phyloP scores from a whole-genome alignment of 306 rosid genomes.

The Mimosa bimucronata region DNA sequence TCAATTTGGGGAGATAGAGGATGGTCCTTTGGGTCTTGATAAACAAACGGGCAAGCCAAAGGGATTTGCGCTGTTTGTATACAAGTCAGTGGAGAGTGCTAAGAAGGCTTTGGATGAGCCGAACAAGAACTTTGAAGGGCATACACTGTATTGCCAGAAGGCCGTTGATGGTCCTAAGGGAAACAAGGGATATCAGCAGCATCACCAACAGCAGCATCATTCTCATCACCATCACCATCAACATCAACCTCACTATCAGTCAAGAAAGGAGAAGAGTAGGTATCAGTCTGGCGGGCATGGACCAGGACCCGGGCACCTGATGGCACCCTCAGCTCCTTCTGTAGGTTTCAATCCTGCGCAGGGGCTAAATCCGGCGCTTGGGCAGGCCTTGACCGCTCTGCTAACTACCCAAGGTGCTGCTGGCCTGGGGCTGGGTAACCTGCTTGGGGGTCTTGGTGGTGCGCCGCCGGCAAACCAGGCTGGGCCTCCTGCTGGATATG shows the following conservation, averaged over 20 bases:
- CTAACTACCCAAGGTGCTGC: slow-evolving; percentile 71
- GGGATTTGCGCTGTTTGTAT: slow-evolving; percentile 50
- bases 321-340: slow-evolving; percentile 68
- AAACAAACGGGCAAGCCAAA: slow-evolving; percentile 50
- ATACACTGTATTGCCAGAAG: slow-evolving; percentile 48
- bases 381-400: slow-evolving; percentile 68
- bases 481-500: slow-evolving; percentile 53
- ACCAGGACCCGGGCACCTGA: slow-evolving; percentile 39
- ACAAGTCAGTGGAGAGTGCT: slow-evolving; percentile 42
- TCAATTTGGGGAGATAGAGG: slow-evolving; percentile 56
- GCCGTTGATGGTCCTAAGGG: slow-evolving; percentile 66
- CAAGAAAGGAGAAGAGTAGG: slow-evolving; percentile 61
- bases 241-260: slow-evolving; percentile 52
- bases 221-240: too few relatives aligned
- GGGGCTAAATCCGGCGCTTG: slow-evolving; percentile 62
- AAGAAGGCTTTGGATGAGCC: slow-evolving; percentile 57
- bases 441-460: slow-evolving; percentile 69
- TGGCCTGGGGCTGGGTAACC: slow-evolving; percentile 65
- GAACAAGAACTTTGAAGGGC: slow-evolving; percentile 48
- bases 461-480: slow-evolving; percentile 56
- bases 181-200: slow-evolving; percentile 48
- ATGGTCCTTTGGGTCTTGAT: slow-evolving; percentile 54
- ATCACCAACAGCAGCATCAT: slow-evolving; percentile 44
- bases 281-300: slow-evolving; percentile 52
- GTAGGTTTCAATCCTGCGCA: slow-evolving; percentile 57